Evolutionary conservation across 2,329 filamentous ascomycete species (phyloP).

Genomic region (Alternaria sp.): DNA sequence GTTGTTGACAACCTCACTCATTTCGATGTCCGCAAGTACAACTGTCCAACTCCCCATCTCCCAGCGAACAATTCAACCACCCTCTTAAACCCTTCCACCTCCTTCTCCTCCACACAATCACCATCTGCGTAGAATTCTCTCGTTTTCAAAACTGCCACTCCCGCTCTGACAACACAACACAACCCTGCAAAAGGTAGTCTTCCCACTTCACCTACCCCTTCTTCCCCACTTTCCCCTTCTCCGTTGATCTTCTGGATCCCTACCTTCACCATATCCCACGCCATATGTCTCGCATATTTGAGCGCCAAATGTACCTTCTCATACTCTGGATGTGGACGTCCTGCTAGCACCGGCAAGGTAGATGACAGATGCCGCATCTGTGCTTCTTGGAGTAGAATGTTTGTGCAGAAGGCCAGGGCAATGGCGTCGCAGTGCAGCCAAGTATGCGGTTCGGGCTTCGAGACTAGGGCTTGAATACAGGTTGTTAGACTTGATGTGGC

Average conservation of each 20-base stretch:
- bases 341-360: neutral
- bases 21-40: too few relatives aligned
- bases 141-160: conserved; percentile 22
- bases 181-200: conserved; percentile 22
- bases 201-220: neutral
- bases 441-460: conserved; percentile 20
- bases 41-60: too few relatives aligned
- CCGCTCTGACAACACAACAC: conserved; percentile 22
- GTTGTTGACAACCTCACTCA: too few relatives aligned
- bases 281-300: conserved; percentile 22
- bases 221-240: neutral
- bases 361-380: neutral
- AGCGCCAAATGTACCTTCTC: conserved; percentile 18
- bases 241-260: conserved; percentile 9
- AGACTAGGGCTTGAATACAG: conserved; percentile 3
- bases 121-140: neutral
- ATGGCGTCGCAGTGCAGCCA: conserved; percentile 26
- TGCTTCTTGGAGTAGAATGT: conserved; percentile 13
- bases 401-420: conserved; percentile 23
- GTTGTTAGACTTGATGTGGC: too few relatives aligned
- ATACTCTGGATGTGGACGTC: neutral
- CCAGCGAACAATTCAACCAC: neutral
- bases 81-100: neutral
- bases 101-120: neutral
- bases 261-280: conserved; percentile 24